Evolutionary conservation across 139 green algal species (phyloP).

Genomic region (Diplosphaera chodatii): DNA sequence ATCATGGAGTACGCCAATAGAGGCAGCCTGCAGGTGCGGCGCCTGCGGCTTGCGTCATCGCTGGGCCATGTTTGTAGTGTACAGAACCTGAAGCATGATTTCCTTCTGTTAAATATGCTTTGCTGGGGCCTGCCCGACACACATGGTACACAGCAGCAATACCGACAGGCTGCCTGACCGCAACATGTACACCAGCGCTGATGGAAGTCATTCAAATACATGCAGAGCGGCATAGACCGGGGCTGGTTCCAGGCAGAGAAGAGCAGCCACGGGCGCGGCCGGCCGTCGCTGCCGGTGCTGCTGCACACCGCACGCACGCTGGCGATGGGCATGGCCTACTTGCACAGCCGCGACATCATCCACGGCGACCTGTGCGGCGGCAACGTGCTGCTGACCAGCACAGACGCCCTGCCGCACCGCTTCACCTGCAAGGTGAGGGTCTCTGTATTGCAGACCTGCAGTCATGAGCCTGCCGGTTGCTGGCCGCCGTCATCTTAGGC

Average conservation of each 20-base stretch:
- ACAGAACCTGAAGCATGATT: too few relatives aligned
- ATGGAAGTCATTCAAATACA: too few relatives aligned
- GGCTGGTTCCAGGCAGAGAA: slow-evolving; percentile 10
- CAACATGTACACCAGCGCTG: too few relatives aligned
- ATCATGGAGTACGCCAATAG: slow-evolving; percentile 23
- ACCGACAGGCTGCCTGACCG: too few relatives aligned
- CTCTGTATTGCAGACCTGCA: too few relatives aligned
- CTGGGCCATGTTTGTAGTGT: too few relatives aligned
- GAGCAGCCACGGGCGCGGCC: neutral
- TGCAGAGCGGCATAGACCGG: slow-evolving; percentile 20
- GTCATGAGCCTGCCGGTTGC: too few relatives aligned
- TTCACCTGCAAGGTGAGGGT: slow-evolving; percentile 38
- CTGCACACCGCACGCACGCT: slow-evolving; percentile 22
- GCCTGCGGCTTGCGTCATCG: too few relatives aligned
- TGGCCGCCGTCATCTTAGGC: too few relatives aligned
- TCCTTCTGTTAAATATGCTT: too few relatives aligned
- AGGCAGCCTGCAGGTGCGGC: neutral
- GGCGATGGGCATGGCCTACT: slow-evolving; percentile 29
- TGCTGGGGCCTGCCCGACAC: too few relatives aligned
- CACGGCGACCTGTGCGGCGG: slow-evolving; percentile 45
- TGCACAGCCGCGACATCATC: slow-evolving; percentile 33
- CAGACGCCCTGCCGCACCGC: slow-evolving; percentile 20
- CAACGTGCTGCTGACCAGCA: slow-evolving; percentile 38
- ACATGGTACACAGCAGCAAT: too few relatives aligned
- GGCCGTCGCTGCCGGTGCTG: slow-evolving; percentile 1